Percentiles rank a stretch among this genome's conserved stretches.
Evolutionary conservation across 495 filamentous ascomycete species (phyloP).

Genomic region (Xylaria telfairii): DNA sequence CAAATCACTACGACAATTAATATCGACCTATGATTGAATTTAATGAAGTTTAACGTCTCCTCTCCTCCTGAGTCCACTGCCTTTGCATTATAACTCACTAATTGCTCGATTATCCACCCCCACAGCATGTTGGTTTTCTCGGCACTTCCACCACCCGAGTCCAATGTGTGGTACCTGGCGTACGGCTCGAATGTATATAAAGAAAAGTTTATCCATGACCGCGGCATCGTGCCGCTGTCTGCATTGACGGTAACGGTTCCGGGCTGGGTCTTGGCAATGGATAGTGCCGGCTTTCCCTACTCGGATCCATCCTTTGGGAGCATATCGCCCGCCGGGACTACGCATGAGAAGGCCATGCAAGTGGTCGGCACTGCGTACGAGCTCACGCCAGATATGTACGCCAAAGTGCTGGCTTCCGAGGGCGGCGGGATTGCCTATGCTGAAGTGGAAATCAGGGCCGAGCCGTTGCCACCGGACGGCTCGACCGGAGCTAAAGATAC

Average conservation of each 20-base stretch:
- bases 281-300: slow-evolving; percentile 18
- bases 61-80: background rate
- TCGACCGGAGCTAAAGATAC: background rate
- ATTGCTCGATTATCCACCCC: background rate
- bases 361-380: slow-evolving; percentile 19
- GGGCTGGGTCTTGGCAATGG: slow-evolving; percentile 13
- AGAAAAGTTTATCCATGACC: slow-evolving; percentile 13
- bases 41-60: background rate
- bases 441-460: slow-evolving; percentile 19
- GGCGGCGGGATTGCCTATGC: slow-evolving; percentile 18
- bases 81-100: background rate
- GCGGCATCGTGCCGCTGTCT: slow-evolving; percentile 6
- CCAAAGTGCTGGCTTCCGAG: slow-evolving; percentile 22
- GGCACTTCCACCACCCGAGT: slow-evolving; percentile 13
- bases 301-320: slow-evolving; percentile 20
- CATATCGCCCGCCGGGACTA: slow-evolving; percentile 1
- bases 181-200: slow-evolving; percentile 21
- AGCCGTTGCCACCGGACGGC: background rate
- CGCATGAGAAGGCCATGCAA: background rate
- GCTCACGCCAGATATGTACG: slow-evolving; percentile 21
- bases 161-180: slow-evolving; percentile 18
- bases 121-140: slow-evolving; percentile 11
- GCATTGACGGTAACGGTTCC: slow-evolving; percentile 5
- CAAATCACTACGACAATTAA: background rate
- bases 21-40: background rate